Evolutionary conservation across 768 basidiomycete genomes (phyloP).

Genomic region (Arthromyces matolae): DNA sequence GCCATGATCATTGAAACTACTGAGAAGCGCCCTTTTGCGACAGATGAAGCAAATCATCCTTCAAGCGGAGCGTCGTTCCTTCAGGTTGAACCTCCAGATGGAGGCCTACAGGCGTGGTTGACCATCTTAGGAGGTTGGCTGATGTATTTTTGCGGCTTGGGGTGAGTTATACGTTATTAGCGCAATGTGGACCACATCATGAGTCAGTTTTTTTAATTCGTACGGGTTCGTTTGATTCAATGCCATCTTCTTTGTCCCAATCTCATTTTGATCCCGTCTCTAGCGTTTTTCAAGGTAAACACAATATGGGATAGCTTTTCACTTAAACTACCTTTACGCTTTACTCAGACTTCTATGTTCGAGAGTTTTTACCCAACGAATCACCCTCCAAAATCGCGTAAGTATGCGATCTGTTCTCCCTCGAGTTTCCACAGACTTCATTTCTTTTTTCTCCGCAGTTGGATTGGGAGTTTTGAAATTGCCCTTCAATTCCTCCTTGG

Average conservation of each 20-base stretch:
- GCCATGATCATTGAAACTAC: no score
- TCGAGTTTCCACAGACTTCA: neutral
- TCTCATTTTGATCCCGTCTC: neutral
- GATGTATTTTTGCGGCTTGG: constrained; percentile 16
- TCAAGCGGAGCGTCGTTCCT: neutral
- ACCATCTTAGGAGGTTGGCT: constrained; percentile 16
- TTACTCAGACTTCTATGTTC: constrained; percentile 19
- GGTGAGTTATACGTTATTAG: neutral
- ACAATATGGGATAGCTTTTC: no score
- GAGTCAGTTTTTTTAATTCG: constrained; percentile 15
- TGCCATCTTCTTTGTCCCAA: no score
- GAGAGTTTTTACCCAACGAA: constrained; percentile 15
- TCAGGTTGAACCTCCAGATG: constrained; percentile 5
- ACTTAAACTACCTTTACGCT: no score
- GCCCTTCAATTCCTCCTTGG: constrained; percentile 27
- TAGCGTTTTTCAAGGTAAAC: constrained; percentile 16
- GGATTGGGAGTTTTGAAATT: constrained; percentile 36
- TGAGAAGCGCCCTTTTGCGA: no score
- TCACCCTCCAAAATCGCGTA: constrained; percentile 17
- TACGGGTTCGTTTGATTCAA: constrained; percentile 9
- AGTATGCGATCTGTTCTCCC: neutral
- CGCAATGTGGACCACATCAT: neutral
- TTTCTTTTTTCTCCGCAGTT: constrained; percentile 9
- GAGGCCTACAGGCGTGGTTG: constrained; percentile 13
- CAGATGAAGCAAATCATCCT: no score